Evolutionary conservation across 148 eudicot genomes (phyloP), one percentile per base, ranked within the genome.

Genomic region (Pharnaceum exiguum): DNA sequence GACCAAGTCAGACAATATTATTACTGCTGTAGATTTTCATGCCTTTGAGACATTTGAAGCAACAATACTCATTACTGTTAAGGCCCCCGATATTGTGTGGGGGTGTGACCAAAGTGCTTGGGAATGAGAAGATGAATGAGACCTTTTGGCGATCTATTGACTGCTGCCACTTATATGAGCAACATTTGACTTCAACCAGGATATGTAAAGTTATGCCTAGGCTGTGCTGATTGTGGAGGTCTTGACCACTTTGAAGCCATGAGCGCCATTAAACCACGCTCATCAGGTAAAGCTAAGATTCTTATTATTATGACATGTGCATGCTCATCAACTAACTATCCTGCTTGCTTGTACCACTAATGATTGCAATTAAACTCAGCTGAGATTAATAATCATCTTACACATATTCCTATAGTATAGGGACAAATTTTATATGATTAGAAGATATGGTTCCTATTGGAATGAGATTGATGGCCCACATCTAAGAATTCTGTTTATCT

Each of bases 391-490:
- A 57, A 43, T 57, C 49, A 57, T 43, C 35, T 57, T 57, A 36
- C 51, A 55, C 36, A 52, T 44, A 55, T 53, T 52, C 51, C 57
- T 62, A 59, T 33, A 57, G 57, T 59, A 63, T 68, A 52, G 57
- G 70, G 58, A 68, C 73, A 68, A 56, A 57, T 57, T 51, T 36
- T 57, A 40, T 44, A 51, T 52, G 56, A 67, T 73, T 40, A 18
- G 28, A 48, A 52, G 76, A 67, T 73, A 56, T 60, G 70, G 51
- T 60, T 55, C 62, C 29, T 59, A 48, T 46, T 59, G 59, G 57
- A 65, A 59, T 63, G 60, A 33, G 55, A 48, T 37, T 61, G 55
- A 3, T 70, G 75, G 55, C 74, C 79, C 65, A 70, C 75, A 47
- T 69, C 23, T 27, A 22, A 37, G 72, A 69, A 32, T 60, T 75